These are phyloP conservation scores for Inonotus hispidus DNA, from an alignment of 1,284 basidiomycete species.

Conservation along the genomic window DNA sequence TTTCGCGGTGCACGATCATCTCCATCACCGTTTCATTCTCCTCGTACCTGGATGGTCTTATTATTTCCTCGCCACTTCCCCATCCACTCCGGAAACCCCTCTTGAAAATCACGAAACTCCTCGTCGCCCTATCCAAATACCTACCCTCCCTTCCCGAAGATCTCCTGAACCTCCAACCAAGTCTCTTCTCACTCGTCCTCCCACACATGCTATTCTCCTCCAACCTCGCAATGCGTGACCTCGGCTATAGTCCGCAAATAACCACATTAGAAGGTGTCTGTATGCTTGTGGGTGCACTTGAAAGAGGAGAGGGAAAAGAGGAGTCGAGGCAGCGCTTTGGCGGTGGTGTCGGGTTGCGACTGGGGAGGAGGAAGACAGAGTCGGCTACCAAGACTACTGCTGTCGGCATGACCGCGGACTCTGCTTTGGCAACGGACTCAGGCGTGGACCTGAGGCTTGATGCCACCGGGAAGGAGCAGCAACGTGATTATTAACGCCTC, in stretches of 20 bases:
- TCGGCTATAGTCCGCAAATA: conserved; percentile 58
- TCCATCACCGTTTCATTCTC: conserved; percentile 14
- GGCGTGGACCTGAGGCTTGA: too few species aligned
- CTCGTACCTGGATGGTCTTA: not conserved
- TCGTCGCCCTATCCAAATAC: conserved; percentile 31
- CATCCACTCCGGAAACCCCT: not conserved
- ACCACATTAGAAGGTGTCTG: conserved; percentile 43
- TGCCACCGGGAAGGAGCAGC: too few species aligned
- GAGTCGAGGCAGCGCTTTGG: conserved; percentile 30
- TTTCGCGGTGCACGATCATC: conserved; percentile 36
- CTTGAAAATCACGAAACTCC: conserved; percentile 10
- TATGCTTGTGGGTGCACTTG: conserved; percentile 44
- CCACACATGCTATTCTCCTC: conserved; percentile 69
- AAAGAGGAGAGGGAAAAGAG: conserved; percentile 31
- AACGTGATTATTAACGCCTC: too few species aligned
- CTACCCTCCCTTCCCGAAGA: conserved; percentile 50
- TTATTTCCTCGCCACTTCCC: conserved; percentile 11
- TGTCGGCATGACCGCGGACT: too few species aligned
- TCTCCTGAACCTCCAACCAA: conserved; percentile 61
- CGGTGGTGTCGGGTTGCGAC: conserved; percentile 23
- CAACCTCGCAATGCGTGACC: conserved; percentile 58
- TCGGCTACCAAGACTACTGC: not conserved
- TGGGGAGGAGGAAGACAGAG: not conserved
- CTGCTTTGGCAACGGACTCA: too few species aligned
- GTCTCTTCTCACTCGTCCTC: conserved; percentile 55